Percentiles rank a stretch among this genome's conserved stretches.
Conservation (phyloP, 1,284 basidiomycete species). For the Rhodotorula sp. region DNA sequence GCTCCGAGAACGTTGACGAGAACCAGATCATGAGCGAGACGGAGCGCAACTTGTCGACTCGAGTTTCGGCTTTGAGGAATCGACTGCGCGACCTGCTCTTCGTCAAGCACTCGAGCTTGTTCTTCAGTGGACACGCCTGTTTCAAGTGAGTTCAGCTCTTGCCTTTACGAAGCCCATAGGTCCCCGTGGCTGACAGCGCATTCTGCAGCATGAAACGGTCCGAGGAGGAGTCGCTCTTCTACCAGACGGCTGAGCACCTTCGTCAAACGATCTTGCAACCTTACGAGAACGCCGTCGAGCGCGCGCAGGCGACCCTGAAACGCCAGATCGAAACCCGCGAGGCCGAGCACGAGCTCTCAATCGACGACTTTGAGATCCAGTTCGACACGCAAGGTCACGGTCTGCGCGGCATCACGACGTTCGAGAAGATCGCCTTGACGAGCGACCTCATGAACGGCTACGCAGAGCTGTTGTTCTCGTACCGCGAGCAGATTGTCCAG, state of each 20-base stretch:
- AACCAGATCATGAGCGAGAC: constrained; percentile 18
- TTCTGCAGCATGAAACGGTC: constrained; percentile 18
- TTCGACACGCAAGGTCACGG: constrained; percentile 31
- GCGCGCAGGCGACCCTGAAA: constrained; percentile 10
- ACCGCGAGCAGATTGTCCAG: constrained; percentile 27
- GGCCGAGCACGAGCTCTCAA: constrained; percentile 7
- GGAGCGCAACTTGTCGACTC: constrained; percentile 13
- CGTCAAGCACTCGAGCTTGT: constrained; percentile 39
- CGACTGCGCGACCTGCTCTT: constrained; percentile 40
- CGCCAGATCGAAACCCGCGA: constrained; percentile 16
- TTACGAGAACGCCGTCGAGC: constrained; percentile 29
- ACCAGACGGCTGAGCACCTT: constrained; percentile 30
- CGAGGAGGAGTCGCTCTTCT: constrained; percentile 28
- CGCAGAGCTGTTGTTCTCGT: constrained; percentile 36
- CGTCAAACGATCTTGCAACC: constrained; percentile 18
- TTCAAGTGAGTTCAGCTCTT: constrained; percentile 24
- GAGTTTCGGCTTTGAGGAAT: constrained; percentile 21
- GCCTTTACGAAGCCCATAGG: no score
- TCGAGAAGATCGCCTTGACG: constrained; percentile 33
- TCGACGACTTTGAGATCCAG: constrained; percentile 33
- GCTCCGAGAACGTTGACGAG: constrained; percentile 17
- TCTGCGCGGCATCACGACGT: constrained; percentile 23
- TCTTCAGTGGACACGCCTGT: constrained; percentile 42
- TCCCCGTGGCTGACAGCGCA: neutral
- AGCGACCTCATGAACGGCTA: constrained; percentile 38